Base-by-base conservation (phyloP, 257 asterid genomes). In the Gynochthodes officinalis region DNA sequence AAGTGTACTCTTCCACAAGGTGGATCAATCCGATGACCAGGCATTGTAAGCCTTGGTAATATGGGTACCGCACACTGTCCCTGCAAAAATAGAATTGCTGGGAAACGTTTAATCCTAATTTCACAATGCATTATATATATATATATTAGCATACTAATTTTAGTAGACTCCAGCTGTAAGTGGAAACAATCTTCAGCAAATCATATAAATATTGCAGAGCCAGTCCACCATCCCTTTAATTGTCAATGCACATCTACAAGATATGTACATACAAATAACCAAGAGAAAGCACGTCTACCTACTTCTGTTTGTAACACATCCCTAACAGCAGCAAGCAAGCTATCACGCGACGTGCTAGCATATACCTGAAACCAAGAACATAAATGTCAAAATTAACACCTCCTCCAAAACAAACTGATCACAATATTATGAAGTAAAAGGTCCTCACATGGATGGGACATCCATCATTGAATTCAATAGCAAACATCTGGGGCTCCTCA, bases 401-500 rank as follows among this genome's bases (percentile, higher is more conserved):
- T 71, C 25, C 78, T 71, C 25, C 78, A 76, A 30, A 72, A 76
- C 35, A 54, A 64, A n/a, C 65, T 63, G 42, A 69, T 35, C 58
- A 48, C 49, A 76, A 40, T 32, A 72, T 65, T 68, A 60, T 44
- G 58, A 69, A 71, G 67, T 55, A 83, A 73, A 52, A 74, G 73
- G 66, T 40, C 71, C 96, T 81, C 86, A 94, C 99, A 61, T 91
- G 96, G 73, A 90, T 88, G 63, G 99, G 98, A 75, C 98, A 91
- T 76, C 99, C 99, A 85, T 94, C 99, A 83, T 84, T 88, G 81
- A 88, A 94, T 81, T 94, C 99, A 80, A 94, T 81, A 78, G 98
- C 99, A 76, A 94, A 94, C 99, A 91, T 89, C 86, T 94, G 99
- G 73, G 99, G 99, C 93, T 94, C 99, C 93, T 94, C 99, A 63